Percentiles rank a stretch among this genome's conserved stretches.
These are phyloP conservation scores for Polysphondylium violaceum DNA, from an alignment of 78 protist species.

Conservation along the genomic window DNA sequence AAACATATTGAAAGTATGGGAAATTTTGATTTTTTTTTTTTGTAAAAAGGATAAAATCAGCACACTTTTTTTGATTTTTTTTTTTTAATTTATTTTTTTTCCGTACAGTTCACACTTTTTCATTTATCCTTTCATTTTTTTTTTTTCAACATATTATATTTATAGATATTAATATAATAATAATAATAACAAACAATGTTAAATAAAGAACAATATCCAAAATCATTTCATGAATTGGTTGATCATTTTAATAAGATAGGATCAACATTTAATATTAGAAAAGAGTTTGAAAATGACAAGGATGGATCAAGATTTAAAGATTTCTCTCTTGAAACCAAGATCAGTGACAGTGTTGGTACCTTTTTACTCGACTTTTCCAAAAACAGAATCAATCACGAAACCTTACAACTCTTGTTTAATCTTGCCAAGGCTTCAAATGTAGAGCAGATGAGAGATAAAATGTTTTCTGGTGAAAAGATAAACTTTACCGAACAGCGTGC, in stretches of 20 bases:
- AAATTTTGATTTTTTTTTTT: no score
- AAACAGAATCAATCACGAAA: slow-evolving; percentile 83
- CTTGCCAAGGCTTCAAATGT: slow-evolving; percentile 82
- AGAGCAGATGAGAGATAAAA: slow-evolving; percentile 56
- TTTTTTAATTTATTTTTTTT: slow-evolving; percentile 10
- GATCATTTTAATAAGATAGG: slow-evolving; percentile 11
- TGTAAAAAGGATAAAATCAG: no score
- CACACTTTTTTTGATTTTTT: background rate
- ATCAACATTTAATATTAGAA: slow-evolving; percentile 50
- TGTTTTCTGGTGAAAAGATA: slow-evolving; percentile 95
- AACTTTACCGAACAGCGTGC: slow-evolving; percentile 96
- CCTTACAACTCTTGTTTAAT: slow-evolving; percentile 72
- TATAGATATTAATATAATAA: no score
- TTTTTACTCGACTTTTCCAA: slow-evolving; percentile 93
- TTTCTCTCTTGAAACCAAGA: slow-evolving; percentile 9
- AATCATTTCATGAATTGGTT: slow-evolving; percentile 21
- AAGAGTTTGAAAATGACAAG: slow-evolving; percentile 25
- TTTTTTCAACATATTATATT: background rate
- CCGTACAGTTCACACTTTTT: background rate
- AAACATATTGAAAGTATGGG: no score
- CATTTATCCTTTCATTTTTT: no score
- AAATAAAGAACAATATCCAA: background rate
- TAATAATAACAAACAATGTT: no score
- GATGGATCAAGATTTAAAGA: slow-evolving; percentile 62
- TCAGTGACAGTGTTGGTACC: slow-evolving; percentile 15